Percentiles rank a stretch among this genome's conserved stretches.
These are phyloP conservation scores for Botryotinia convoluta DNA, from an alignment of 2,329 filamentous ascomycete species.

Conservation along the genomic window DNA sequence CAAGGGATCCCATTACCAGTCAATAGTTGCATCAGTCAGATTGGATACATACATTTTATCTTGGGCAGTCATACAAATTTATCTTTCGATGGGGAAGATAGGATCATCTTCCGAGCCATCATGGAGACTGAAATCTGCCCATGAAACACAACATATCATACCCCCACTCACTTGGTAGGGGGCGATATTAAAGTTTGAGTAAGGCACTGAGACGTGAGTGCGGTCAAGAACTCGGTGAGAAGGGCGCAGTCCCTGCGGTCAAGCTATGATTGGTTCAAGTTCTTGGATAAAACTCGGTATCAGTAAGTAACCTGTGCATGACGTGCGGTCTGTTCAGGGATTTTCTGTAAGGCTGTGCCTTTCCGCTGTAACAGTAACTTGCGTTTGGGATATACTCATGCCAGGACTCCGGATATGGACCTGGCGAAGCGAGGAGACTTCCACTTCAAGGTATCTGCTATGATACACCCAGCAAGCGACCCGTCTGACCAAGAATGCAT, in stretches of 20 bases:
- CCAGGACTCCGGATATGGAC: conserved; percentile 18
- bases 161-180: neutral
- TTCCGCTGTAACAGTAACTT: conserved; percentile 24
- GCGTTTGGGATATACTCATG: conserved; percentile 21
- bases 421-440: neutral
- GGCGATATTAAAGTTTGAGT: neutral
- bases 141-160: conserved; percentile 19
- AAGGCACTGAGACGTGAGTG: conserved; percentile 15
- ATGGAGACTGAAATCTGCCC: neutral
- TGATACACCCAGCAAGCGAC: conserved; percentile 4
- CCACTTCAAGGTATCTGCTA: conserved; percentile 7
- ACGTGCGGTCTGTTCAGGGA: conserved; percentile 16
- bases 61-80: neutral
- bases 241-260: neutral
- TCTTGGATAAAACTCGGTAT: conserved; percentile 6
- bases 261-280: conserved; percentile 1
- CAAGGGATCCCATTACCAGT: conserved; percentile 8
- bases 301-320: conserved; percentile 3
- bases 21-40: neutral
- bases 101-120: neutral
- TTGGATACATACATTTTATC: conserved; percentile 2
- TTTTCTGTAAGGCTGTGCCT: conserved; percentile 25
- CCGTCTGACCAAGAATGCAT: neutral
- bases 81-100: conserved; percentile 7
- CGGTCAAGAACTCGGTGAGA: conserved; percentile 19